Conservation (phyloP, 805 yeast genomes). For the Lipomyces spencermartinsiae region DNA sequence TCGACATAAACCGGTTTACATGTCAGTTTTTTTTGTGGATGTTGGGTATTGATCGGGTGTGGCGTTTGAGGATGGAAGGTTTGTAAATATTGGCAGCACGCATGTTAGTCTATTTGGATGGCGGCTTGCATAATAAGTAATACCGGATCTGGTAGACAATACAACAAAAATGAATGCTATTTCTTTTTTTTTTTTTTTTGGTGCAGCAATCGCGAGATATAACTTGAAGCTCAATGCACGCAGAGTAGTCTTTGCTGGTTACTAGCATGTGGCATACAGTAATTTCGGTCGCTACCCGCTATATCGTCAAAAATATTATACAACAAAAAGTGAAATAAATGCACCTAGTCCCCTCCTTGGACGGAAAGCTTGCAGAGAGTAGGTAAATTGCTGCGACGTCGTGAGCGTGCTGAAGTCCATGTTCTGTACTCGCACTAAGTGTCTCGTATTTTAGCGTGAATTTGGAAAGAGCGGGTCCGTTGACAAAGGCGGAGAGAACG, state of each 20-base stretch:
- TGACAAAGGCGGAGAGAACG: not conserved
- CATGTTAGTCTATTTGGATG: constrained; percentile 7
- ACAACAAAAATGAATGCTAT: not conserved
- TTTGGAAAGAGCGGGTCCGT: not conserved
- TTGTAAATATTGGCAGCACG: not conserved
- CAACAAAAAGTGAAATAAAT: no score
- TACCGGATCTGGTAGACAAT: not conserved
- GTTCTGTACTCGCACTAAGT: no score
- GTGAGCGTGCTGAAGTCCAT: no score
- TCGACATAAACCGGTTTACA: not conserved
- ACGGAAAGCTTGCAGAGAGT: no score
- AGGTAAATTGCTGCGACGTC: no score
- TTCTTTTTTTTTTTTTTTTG: not conserved
- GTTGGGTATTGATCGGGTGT: not conserved
- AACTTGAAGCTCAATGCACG: no score
- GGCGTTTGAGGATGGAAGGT: not conserved
- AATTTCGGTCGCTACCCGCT: no score
- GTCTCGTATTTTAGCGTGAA: no score
- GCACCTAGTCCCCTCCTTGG: no score
- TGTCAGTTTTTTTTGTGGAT: not conserved
- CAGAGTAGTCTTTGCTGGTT: no score
- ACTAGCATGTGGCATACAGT: no score
- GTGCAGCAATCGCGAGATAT: not conserved
- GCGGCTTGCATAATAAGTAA: not conserved
- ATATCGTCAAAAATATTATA: no score